Base-by-base conservation (phyloP, 225 moss, liverwort and hornwort genomes). In the Lunularia cruciata region DNA sequence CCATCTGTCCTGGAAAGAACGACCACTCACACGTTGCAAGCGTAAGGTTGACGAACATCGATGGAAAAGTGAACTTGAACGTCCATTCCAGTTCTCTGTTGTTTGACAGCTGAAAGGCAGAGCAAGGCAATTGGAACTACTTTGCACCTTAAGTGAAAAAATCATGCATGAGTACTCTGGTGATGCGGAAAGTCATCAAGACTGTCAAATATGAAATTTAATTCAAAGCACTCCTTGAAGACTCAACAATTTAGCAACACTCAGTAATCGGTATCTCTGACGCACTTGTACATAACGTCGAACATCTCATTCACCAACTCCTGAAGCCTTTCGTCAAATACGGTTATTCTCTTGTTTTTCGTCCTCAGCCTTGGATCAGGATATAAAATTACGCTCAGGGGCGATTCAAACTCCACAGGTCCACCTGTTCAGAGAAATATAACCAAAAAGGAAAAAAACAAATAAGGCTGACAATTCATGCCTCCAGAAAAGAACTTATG, bases 231-330 rank as follows among this genome's bases (percentile, higher is more conserved):
- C n/a, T n/a, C n/a, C n/a, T n/a, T n/a, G n/a, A n/a, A n/a, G n/a
- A 6, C 31, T 33, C 56, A 16, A 58, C 27, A 58, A 5, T 48
- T 4, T 33, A 2, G 1, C 35, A 36, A 38, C 39, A 12, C 9
- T 16, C 1, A 23, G 15, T 38, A 25, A 26, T 40, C 42, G 40
- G 15, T 13, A 47, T 16, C 47, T 47, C 3, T 23, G 20, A 72
- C 92, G 84, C 72, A 92, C 92, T 83, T 83, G 76, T 89, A 91
- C 94, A 95, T 95, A 0, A 95, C 75, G 67, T 91, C 94, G 62
- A 95, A 86, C 94, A 95, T 95, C 64, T 95, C 94, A 46, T 77
- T 75, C 54, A 95, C 94, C 65, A 95, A 81, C 75, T 84, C 77
- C 57, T 86, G 77, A 9, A 95, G 82, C 54, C 82, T 89, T 33